These are phyloP conservation scores for Diaporthe sp. DNA, from an alignment of 2,329 filamentous ascomycete genomes.

Conservation along the genomic window DNA sequence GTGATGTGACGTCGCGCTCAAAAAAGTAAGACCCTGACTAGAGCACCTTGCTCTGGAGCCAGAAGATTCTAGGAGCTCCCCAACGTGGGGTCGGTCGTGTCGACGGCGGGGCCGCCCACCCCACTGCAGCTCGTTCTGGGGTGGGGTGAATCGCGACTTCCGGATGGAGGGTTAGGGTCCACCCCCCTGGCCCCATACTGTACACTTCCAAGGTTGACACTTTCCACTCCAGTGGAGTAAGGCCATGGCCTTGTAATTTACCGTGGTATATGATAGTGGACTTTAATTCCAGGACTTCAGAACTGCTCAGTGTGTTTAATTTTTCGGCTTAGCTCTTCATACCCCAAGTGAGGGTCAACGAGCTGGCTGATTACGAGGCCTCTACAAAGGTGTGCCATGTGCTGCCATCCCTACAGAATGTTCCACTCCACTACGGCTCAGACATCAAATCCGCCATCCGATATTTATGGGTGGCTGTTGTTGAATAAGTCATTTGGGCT, in stretches of 20 bases:
- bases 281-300: neutral
- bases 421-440: neutral
- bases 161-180: neutral
- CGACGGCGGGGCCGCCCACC: neutral
- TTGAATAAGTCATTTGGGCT: neutral
- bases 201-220: too few species aligned
- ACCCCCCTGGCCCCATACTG: too few species aligned
- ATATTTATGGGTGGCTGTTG: neutral
- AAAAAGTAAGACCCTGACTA: constrained; percentile 2
- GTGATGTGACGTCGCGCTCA: constrained; percentile 21
- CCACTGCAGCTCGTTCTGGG: neutral
- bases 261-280: neutral
- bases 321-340: too few species aligned
- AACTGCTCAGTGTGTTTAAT: too few species aligned
- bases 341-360: neutral
- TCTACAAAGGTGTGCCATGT: neutral
- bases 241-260: neutral
- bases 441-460: neutral
- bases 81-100: constrained; percentile 16
- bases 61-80: constrained; percentile 34
- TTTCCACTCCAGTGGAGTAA: too few species aligned
- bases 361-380: neutral
- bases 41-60: constrained; percentile 6
- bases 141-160: too few species aligned
- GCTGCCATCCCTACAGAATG: neutral